These are phyloP conservation scores for Scytalidium lignicola DNA, from an alignment of 2,329 filamentous ascomycete genomes.

Conservation along the genomic window DNA sequence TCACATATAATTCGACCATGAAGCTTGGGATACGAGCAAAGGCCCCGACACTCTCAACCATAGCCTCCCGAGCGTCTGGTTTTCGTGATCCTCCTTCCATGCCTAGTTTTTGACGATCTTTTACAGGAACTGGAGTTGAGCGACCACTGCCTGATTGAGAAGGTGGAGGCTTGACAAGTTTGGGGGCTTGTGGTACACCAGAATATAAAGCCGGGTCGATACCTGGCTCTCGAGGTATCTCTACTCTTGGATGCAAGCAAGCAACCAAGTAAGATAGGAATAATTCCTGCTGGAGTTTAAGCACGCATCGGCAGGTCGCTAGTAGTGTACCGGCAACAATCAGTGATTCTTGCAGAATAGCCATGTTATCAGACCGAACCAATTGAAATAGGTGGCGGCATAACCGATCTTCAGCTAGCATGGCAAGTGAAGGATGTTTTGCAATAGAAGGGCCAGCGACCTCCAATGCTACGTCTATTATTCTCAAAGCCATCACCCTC, in stretches of 20 bases:
- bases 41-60: slow-evolving; percentile 95
- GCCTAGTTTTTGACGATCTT: slow-evolving; percentile 87
- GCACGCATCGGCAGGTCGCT: slow-evolving; percentile 80
- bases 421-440: slow-evolving; percentile 81
- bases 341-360: slow-evolving; percentile 86
- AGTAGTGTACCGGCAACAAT: slow-evolving; percentile 87
- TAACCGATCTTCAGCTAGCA: slow-evolving; percentile 84
- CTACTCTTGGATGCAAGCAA: slow-evolving; percentile 88
- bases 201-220: slow-evolving; percentile 91
- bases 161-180: slow-evolving; percentile 72
- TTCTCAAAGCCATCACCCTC: slow-evolving; percentile 94
- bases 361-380: slow-evolving; percentile 93
- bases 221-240: slow-evolving; percentile 83
- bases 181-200: slow-evolving; percentile 87
- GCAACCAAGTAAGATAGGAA: slow-evolving; percentile 92
- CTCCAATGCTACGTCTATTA: slow-evolving; percentile 95
- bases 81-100: slow-evolving; percentile 88
- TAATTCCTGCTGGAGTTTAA: slow-evolving; percentile 95
- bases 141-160: slow-evolving; percentile 74
- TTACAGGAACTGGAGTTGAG: slow-evolving; percentile 83
- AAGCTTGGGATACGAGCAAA: slow-evolving; percentile 90
- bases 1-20: slow-evolving; percentile 92
- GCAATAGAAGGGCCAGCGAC: slow-evolving; percentile 94
- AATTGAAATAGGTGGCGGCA: slow-evolving; percentile 95
- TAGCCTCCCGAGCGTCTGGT: slow-evolving; percentile 92